Evolutionary conservation across 2,329 filamentous ascomycete species (phyloP), one percentile per base, ranked within the genome.

Genomic region (Chrysoporthe austroafricana): DNA sequence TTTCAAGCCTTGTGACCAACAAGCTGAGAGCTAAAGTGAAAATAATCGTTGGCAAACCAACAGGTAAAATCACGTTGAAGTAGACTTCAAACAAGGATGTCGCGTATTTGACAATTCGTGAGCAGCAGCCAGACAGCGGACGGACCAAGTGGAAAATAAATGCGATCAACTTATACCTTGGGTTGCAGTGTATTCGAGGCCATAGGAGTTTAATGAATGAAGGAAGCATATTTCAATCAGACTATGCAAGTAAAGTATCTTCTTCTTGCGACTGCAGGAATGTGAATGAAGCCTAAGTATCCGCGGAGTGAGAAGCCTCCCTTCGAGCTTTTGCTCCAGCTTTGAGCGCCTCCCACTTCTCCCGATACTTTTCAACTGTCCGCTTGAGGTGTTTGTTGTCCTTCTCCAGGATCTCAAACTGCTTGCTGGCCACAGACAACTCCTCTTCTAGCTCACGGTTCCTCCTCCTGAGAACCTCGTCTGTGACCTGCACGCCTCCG

Each of bases 401-500:
- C 75, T 81, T 83, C 80, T 97, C 88, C 60, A 93, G 80, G 59
- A 85, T 85, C 60, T 91, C 88, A 72, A 90, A 85, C 71, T 91
- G 87, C 71, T 85, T 86, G 64, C 84, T 79, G 69, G 86, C 80
- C 26, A 81, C 80, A 9, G 81, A 80, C 32, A 94, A 78, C 73
- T 91, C 84, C 64, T 91, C 88, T 76, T 94, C 91, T 16, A 94
- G 80, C 71, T 93, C 90, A 59, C 81, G 82, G 34, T 90, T 84
- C 73, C 85, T 85, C 64, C 76, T 80, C 59, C 77, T 78, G 60
- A 86, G 73, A 7, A 77, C 75, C 44, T 84, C 82, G 52, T 86
- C 85, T 1, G 75, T 74, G 13, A 79, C 79, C 5, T 80, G 80
- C 21, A 76, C 70, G 43, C 69, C 72, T 13, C 73, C 73, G 61